A percentile compares a stretch with the other conserved stretches of the same genome.
Evolutionary conservation across 768 basidiomycete genomes (phyloP).

Genomic region (Xerocomellus intermedius): DNA sequence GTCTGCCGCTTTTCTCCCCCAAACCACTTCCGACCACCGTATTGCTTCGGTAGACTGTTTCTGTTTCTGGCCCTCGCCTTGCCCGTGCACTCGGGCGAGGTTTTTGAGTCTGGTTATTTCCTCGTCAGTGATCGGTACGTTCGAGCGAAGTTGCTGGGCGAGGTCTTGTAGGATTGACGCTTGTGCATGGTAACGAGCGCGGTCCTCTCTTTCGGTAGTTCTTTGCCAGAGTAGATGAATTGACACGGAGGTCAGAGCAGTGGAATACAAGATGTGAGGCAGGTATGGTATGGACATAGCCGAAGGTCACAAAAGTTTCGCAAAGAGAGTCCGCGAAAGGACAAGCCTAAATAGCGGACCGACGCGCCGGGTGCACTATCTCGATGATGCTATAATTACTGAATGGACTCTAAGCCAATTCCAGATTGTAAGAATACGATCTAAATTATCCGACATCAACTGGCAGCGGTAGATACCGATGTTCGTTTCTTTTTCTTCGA

Average conservation of each 20-base stretch:
- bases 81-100: conserved; percentile 44
- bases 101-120: conserved; percentile 56
- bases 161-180: conserved; percentile 64
- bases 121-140: conserved; percentile 42
- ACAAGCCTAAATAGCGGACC: background rate
- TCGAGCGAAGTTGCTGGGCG: conserved; percentile 48
- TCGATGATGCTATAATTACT: background rate
- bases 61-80: conserved; percentile 15
- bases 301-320: background rate
- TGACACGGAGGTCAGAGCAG: conserved; percentile 64
- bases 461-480: background rate
- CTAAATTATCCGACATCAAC: conserved; percentile 3
- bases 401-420: background rate
- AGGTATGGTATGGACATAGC: conserved; percentile 43
- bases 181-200: conserved; percentile 53
- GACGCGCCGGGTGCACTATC: background rate
- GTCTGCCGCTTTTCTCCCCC: conserved; percentile 34
- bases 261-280: conserved; percentile 63
- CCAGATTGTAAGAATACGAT: background rate
- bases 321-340: background rate
- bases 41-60: conserved; percentile 24
- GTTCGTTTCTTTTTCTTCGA: conserved; percentile 19
- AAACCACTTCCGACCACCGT: conserved; percentile 53
- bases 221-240: conserved; percentile 63
- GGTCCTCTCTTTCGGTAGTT: conserved; percentile 49